Evolutionary conservation across 805 yeast genomes (phyloP), one percentile per base, ranked within the genome.

Genomic region (Babjeviella inositovora): DNA sequence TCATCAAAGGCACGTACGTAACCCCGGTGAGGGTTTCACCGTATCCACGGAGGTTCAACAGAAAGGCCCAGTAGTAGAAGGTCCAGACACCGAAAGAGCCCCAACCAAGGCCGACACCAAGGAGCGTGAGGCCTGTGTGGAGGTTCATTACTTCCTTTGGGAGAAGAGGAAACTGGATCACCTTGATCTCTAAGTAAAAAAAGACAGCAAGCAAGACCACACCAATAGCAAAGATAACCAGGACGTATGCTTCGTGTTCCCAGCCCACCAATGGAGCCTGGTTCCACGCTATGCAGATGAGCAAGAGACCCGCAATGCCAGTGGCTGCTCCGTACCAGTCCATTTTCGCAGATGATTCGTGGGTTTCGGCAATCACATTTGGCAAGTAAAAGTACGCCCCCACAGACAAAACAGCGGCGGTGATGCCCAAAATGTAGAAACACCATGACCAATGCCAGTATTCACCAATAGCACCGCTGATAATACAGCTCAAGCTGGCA

Each of bases 191-290:
- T 22, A 57, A 45, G 17, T 40, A 33, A 30, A 59, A 51, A 37
- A 77, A 76, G 0, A 38, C 51, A 3, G 43, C 32, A 6, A 75
- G 34, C 6, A 50, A 30, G 2, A 58, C 14, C 0, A 53, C 31
- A 0, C 82, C 67, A 5, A 74, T 38, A 2, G 71, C 48, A 14
- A 75, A 44, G 8, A 77, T 38, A 0, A 54, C 67, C 19, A 70
- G 62, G 20, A 71, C 61, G 32, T 75, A 76, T 1, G 71, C 58
- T n/a, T n/a, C n/a, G 2, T 37, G 39, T 7, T 44, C 34, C 87
- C 87, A 77, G 11, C 85, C 82, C 3, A 51, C 73, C 5, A 62
- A 56, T 0, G 87, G 80, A 3, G 76, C 87, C 39, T 79, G 84
- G 34, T 72, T 76, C 69, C 81, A 68, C 2, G 67, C 66, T 38